phyloP scores from a whole-genome alignment of 2,329 filamentous ascomycete species.

The Alternaria arborescens region DNA sequence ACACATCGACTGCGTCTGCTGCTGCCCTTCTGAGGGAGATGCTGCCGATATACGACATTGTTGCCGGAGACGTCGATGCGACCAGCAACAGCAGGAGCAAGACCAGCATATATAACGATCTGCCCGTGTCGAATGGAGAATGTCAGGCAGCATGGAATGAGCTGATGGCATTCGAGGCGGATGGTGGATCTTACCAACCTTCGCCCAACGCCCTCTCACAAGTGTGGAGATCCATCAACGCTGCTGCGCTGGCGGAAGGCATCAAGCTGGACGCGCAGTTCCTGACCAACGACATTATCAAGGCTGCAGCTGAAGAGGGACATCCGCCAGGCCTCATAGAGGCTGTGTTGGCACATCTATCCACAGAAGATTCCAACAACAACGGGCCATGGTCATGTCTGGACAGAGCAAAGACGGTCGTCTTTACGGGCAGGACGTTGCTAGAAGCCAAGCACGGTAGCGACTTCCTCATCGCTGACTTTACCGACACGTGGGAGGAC shows the following conservation, averaged over 20 bases:
- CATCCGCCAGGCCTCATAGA: conserved; percentile 49
- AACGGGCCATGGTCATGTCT: conserved; percentile 47
- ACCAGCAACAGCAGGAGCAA: conserved; percentile 46
- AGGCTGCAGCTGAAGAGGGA: conserved; percentile 47
- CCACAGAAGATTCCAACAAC: conserved; percentile 35
- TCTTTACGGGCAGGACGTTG: conserved; percentile 43
- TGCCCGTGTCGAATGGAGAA: conserved; percentile 62
- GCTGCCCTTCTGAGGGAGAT: conserved; percentile 46
- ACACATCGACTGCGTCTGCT: conserved; percentile 47
- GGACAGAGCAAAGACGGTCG: conserved; percentile 43
- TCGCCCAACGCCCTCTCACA: conserved; percentile 57
- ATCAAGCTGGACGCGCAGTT: conserved; percentile 53
- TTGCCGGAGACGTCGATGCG: conserved; percentile 39
- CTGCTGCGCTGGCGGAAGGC: conserved; percentile 52
- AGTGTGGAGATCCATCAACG: conserved; percentile 59
- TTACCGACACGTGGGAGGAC: conserved; percentile 51
- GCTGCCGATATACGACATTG: conserved; percentile 52
- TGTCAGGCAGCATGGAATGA: conserved; percentile 61
- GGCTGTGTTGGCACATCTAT: conserved; percentile 50
- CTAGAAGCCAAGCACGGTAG: conserved; percentile 38
- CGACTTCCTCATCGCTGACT: conserved; percentile 44
- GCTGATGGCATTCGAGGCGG: conserved; percentile 62
- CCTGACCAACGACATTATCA: conserved; percentile 43
- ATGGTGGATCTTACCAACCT: conserved; percentile 55
- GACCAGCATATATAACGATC: conserved; percentile 56